Percentiles rank a stretch among this genome's conserved stretches.
These are phyloP conservation scores for Brassica carinata DNA, from an alignment of 345 rosid species.

Conservation along the genomic window DNA sequence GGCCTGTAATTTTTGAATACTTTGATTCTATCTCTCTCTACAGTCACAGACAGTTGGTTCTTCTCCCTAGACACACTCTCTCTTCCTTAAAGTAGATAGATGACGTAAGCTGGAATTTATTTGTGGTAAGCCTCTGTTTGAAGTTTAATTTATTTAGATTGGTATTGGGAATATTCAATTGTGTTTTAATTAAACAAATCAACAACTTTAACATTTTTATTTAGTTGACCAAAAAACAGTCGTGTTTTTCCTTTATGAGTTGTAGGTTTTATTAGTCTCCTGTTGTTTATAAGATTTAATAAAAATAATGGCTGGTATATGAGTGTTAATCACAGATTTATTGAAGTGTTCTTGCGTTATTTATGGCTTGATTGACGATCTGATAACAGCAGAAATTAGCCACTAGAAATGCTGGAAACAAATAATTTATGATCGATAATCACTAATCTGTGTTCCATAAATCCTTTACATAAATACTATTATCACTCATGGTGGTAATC, in stretches of 20 bases:
- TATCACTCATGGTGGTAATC: conserved; percentile 7
- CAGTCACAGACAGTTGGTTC: conserved; percentile 31
- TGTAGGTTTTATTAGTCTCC: conserved; percentile 24
- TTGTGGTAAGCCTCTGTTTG: conserved; percentile 20
- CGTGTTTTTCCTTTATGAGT: conserved; percentile 12
- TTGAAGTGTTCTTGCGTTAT: not conserved
- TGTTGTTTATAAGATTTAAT: not conserved
- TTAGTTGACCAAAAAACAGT: conserved; percentile 25
- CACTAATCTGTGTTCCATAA: not conserved
- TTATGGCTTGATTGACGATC: conserved; percentile 5
- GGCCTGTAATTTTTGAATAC: conserved; percentile 4
- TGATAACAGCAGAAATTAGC: not conserved
- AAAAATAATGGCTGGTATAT: not conserved
- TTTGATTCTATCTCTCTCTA: conserved; percentile 1
- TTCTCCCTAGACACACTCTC: conserved; percentile 38
- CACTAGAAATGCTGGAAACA: not conserved
- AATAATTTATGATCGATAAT: not conserved
- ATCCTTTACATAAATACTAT: not conserved
- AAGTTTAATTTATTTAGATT: not conserved
- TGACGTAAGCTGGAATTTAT: conserved; percentile 20
- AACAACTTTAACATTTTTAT: conserved; percentile 1
- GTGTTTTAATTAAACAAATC: conserved; percentile 12
- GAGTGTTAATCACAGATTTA: not conserved
- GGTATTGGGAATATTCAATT: conserved; percentile 20
- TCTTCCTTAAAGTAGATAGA: not conserved